Evolutionary conservation across 164 flowering plant species (phyloP).

Genomic region (Magnolia officinalis): DNA sequence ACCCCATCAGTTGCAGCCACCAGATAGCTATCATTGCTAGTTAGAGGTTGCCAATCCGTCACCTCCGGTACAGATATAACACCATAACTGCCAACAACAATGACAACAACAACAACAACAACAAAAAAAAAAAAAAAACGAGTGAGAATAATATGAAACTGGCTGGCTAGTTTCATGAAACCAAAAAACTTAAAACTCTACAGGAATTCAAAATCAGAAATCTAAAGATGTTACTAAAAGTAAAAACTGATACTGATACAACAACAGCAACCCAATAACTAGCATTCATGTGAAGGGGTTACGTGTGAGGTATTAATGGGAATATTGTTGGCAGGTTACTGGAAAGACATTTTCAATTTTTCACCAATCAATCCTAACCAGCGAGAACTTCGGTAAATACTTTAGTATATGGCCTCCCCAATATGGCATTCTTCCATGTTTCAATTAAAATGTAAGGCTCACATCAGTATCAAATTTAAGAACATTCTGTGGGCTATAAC

Average conservation of each 20-base stretch:
- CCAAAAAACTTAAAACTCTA: background rate
- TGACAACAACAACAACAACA: background rate
- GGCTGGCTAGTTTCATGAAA: background rate
- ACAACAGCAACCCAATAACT: no score
- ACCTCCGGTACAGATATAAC: slow-evolving; percentile 91
- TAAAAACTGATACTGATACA: background rate
- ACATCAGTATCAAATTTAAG: no score
- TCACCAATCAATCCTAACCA: no score
- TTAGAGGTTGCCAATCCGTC: slow-evolving; percentile 80
- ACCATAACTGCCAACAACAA: slow-evolving; percentile 59
- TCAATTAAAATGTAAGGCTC: no score
- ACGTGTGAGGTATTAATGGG: no score
- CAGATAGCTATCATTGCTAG: slow-evolving; percentile 69
- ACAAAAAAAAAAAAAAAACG: background rate
- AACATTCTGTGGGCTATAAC: no score
- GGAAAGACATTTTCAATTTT: no score
- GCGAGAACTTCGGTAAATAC: no score
- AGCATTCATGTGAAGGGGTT: background rate
- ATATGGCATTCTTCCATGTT: no score
- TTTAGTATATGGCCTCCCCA: no score
- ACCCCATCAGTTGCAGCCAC: slow-evolving; percentile 95
- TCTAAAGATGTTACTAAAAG: background rate
- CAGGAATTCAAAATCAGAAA: background rate
- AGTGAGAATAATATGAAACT: slow-evolving; percentile 11
- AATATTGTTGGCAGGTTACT: no score